Percentiles rank a stretch among this genome's conserved stretches.
Conservation (phyloP, 371 early-diverging fungal species). For the Apophysomyces ossiformis region DNA sequence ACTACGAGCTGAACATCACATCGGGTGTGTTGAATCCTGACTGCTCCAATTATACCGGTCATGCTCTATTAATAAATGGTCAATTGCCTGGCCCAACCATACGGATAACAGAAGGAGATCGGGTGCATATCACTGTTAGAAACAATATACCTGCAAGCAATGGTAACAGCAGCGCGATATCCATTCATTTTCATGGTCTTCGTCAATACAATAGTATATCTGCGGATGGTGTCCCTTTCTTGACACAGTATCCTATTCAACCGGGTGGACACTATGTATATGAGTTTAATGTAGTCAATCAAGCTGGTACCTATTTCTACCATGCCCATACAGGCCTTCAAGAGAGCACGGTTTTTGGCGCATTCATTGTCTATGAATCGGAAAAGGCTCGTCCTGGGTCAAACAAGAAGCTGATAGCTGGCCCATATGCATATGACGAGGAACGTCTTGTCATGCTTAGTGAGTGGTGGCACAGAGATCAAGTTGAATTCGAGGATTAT, state of each 20-base stretch:
- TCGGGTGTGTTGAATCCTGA: slow-evolving; percentile 35
- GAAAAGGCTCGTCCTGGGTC: slow-evolving; percentile 21
- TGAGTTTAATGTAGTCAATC: slow-evolving; percentile 46
- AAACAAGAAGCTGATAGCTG: slow-evolving; percentile 13
- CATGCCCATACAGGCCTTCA: slow-evolving; percentile 55
- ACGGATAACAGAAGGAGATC: slow-evolving; percentile 43
- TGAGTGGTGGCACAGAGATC: slow-evolving; percentile 54
- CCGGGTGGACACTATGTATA: slow-evolving; percentile 56
- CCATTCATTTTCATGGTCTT: slow-evolving; percentile 55
- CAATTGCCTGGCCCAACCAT: slow-evolving; percentile 60
- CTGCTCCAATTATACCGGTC: slow-evolving; percentile 33
- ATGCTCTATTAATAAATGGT: slow-evolving; percentile 44
- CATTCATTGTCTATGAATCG: slow-evolving; percentile 50
- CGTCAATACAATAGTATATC: slow-evolving; percentile 39
- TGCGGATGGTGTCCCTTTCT: slow-evolving; percentile 64
- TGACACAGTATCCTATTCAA: slow-evolving; percentile 64
- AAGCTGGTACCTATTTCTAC: slow-evolving; percentile 63
- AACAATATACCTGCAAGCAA: slow-evolving; percentile 31
- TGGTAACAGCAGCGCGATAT: slow-evolving; percentile 26
- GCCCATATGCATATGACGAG: slow-evolving; percentile 35
- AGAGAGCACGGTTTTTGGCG: slow-evolving; percentile 53
- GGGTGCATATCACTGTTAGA: slow-evolving; percentile 40
- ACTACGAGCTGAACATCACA: slow-evolving; percentile 43
- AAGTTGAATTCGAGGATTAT: slow-evolving; percentile 18
- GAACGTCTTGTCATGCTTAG: slow-evolving; percentile 47